Base-by-base conservation (phyloP, 1,139 yeast genomes). In the Diutina catenulata region DNA sequence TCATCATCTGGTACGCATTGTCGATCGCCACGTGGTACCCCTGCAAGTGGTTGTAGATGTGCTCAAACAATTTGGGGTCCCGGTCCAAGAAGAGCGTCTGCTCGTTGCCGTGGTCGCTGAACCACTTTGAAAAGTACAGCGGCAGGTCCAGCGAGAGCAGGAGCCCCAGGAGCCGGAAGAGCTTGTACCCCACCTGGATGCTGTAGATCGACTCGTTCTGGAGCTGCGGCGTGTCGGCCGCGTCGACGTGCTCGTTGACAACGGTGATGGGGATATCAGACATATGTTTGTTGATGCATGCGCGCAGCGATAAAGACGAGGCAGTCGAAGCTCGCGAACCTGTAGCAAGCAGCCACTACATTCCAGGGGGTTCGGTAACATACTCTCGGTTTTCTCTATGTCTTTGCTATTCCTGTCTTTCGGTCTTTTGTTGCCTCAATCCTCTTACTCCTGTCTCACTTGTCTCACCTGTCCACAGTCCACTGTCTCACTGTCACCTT, bases 111-210 rank as follows among this genome's bases (percentile, higher is more conserved):
- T 48, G 63, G 14, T 55, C 48, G 2, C 41, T 38, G 45, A 76
- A 76, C 53, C 55, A 75, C 16, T 58, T 52, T 13, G 81, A 74
- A 52, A 76, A 76, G 49, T 74, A 74, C 2, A 80, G 74, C 3
- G 82, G 81, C 2, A 73, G 78, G 57, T 86, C 96, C 1, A 84
- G 82, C 19, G 88, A 80, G 32, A 87, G 56, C 4, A 95, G 84
- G 1, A 91, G 87, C 1, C 95, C 96, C 51, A 91, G 79, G 24
- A 75, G 45, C 27, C 65, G 60, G 52, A 74, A 80, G 27, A 70
- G 46, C 44, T 68, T 67, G 39, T 68, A 70, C 0, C 95, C 95
- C 4, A 86, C 79, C 53, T 81, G 87, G 21, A 87, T 70, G 11
- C 77, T 68, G 55, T 70, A 86, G 49, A 83, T 76, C 46, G 68